Conservation (phyloP, 306 rosid genomes). For the Prunus fruticosa region DNA sequence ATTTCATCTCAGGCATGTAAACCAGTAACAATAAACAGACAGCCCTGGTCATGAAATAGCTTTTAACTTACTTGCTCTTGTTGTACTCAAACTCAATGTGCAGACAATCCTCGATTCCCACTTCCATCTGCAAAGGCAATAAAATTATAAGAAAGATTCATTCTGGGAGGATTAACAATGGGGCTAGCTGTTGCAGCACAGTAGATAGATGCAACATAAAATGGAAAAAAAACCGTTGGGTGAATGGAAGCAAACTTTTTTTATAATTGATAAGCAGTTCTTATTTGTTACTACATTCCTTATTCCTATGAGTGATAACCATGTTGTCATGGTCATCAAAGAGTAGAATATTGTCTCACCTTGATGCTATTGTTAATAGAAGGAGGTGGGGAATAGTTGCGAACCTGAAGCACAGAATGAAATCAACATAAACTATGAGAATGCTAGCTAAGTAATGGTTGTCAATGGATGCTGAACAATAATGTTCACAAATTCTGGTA, state of each 20-base stretch:
- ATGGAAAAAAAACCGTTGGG: conserved; percentile 14
- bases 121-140: conserved; percentile 81
- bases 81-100: conserved; percentile 98
- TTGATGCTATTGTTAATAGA: conserved; percentile 92
- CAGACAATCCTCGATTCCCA: conserved; percentile 98
- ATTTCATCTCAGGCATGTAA: conserved; percentile 15
- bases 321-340: neutral
- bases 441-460: conserved; percentile 3
- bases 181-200: conserved; percentile 15
- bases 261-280: neutral
- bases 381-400: conserved; percentile 83
- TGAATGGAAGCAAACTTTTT: conserved; percentile 2
- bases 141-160: conserved; percentile 17
- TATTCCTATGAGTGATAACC: neutral
- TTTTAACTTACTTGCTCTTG: conserved; percentile 86
- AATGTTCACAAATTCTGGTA: neutral
- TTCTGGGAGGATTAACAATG: conserved; percentile 2
- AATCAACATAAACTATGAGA: conserved; percentile 18
- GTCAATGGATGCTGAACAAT: neutral
- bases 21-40: conserved; percentile 2
- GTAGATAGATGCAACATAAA: conserved; percentile 13
- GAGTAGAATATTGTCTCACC: conserved; percentile 47
- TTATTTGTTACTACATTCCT: neutral
- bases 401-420: conserved; percentile 60
- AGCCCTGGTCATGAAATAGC: conserved; percentile 21